Evolutionary conservation across 2,329 filamentous ascomycete species (phyloP).

Genomic region (Alternaria brassicae): DNA sequence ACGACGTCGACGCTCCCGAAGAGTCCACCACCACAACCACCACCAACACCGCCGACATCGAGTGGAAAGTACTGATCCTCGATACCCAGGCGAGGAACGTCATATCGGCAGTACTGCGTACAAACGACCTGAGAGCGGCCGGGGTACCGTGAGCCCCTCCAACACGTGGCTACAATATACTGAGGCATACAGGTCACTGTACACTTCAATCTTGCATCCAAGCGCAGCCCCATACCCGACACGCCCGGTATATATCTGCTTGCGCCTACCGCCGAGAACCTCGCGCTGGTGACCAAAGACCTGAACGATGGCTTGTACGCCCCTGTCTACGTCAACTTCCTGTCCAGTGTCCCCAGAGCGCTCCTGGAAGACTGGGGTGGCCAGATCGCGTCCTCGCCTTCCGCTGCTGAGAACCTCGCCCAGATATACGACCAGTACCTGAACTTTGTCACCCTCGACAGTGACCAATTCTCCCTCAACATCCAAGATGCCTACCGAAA

Average conservation of each 20-base stretch:
- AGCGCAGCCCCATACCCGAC: constrained; percentile 82
- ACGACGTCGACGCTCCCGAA: constrained; percentile 61
- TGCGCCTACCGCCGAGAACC: constrained; percentile 82
- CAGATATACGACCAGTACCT: constrained; percentile 83
- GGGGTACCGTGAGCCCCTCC: constrained; percentile 59
- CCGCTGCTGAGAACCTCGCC: constrained; percentile 86
- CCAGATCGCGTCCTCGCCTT: constrained; percentile 77
- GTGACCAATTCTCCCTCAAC: constrained; percentile 62
- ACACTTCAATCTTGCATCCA: constrained; percentile 71
- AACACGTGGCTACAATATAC: constrained; percentile 7
- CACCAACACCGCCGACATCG: constrained; percentile 14
- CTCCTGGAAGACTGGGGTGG: constrained; percentile 94
- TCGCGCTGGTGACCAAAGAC: constrained; percentile 83
- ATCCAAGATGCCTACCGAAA: constrained; percentile 80
- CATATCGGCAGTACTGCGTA: constrained; percentile 92
- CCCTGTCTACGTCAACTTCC: constrained; percentile 95
- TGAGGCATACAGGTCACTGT: constrained; percentile 69
- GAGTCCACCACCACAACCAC: constrained; percentile 52
- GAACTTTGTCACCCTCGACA: constrained; percentile 3
- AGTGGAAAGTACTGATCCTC: constrained; percentile 77
- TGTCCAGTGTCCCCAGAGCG: constrained; percentile 88
- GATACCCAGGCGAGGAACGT: constrained; percentile 92
- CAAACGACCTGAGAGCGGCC: constrained; percentile 90
- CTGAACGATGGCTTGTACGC: constrained; percentile 83
- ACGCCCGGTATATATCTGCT: constrained; percentile 90